Conservation (phyloP, 176 grass and related monocot genomes). For the Tillandsia fasciculata region DNA sequence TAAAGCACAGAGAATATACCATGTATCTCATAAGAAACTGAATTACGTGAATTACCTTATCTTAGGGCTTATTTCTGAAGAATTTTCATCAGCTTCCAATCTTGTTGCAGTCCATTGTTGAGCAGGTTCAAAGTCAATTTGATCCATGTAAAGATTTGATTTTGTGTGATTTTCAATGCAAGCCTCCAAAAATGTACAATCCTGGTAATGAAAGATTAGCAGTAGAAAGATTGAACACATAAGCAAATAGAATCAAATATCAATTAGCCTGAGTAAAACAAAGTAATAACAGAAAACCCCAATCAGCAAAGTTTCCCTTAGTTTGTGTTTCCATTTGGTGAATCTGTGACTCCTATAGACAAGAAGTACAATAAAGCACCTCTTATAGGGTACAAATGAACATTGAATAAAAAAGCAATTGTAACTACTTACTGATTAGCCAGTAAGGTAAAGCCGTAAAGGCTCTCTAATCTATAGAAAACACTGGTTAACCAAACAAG, state of each 20-base stretch:
- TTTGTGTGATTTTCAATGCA: slow-evolving; percentile 99
- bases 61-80: slow-evolving; percentile 44
- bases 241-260: slow-evolving; percentile 6
- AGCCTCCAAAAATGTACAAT: slow-evolving; percentile 87
- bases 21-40: background rate
- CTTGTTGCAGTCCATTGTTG: slow-evolving; percentile 79
- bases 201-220: slow-evolving; percentile 45
- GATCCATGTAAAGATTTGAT: slow-evolving; percentile 98
- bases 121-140: slow-evolving; percentile 96
- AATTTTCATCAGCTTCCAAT: slow-evolving; percentile 70
- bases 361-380: too few species aligned
- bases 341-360: too few species aligned
- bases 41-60: slow-evolving; percentile 42
- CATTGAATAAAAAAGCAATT: too few species aligned
- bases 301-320: too few species aligned
- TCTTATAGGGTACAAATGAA: too few species aligned
- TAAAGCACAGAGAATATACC: background rate
- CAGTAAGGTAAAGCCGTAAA: too few species aligned
- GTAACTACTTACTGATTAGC: too few species aligned
- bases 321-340: too few species aligned
- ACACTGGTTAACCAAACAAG: too few species aligned
- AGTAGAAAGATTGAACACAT: slow-evolving; percentile 13
- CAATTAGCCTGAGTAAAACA: background rate
- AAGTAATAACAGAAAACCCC: background rate
- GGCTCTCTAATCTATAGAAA: too few species aligned